Conservation (phyloP, 176 grass and related monocot genomes). For the Guadua angustifolia region DNA sequence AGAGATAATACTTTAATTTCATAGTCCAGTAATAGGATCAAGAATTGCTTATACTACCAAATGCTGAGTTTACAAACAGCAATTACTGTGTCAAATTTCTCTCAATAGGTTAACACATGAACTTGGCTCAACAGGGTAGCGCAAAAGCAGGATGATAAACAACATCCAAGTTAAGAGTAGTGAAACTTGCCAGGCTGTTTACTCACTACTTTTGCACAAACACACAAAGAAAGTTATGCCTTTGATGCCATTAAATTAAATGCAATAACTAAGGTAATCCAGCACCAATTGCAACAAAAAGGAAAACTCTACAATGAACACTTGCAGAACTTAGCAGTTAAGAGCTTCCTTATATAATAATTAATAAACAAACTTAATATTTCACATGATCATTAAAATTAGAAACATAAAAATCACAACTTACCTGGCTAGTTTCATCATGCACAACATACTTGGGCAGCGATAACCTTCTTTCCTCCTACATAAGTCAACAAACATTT, state of each 20-base stretch:
- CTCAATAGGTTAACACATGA: neutral
- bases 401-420: slow-evolving; percentile 60
- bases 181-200: slow-evolving; percentile 18
- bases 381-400: slow-evolving; percentile 37
- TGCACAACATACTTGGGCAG: slow-evolving; percentile 88
- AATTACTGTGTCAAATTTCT: neutral
- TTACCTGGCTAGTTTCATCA: slow-evolving; percentile 99
- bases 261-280: neutral
- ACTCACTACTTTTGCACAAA: slow-evolving; percentile 3
- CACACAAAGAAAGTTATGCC: neutral
- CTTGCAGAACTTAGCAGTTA: neutral
- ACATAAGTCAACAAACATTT: slow-evolving; percentile 44
- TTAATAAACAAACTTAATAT: neutral
- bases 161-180: neutral
- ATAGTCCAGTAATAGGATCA: neutral
- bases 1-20: neutral
- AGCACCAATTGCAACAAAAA: neutral
- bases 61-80: neutral
- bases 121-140: neutral
- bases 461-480: slow-evolving; percentile 98
- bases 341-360: neutral
- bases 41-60: neutral
- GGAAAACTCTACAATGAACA: neutral
- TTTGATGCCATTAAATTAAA: neutral
- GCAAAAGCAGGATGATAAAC: neutral